Conservation (phyloP, 306 rosid genomes). For the Lathyrus sativus region DNA sequence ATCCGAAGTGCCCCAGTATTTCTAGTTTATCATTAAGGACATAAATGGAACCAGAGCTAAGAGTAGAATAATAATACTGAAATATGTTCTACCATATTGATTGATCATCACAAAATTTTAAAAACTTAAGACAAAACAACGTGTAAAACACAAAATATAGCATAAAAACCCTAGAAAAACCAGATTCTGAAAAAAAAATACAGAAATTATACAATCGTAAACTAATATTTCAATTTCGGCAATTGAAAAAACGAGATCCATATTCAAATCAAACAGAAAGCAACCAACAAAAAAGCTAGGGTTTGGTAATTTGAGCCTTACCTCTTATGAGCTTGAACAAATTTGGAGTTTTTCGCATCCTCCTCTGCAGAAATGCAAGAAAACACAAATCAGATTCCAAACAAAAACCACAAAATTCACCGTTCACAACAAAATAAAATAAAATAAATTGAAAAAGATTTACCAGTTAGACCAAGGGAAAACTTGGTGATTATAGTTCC, state of each 20-base stretch:
- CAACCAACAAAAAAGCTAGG: constrained; percentile 25
- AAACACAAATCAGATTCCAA: constrained; percentile 1
- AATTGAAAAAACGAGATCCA: neutral
- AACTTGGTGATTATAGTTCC: constrained; percentile 71
- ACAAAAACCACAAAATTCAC: constrained; percentile 22
- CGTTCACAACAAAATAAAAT: neutral
- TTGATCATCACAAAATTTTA: no score
- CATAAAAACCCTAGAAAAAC: neutral
- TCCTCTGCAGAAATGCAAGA: constrained; percentile 57
- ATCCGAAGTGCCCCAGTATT: no score
- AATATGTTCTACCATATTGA: no score
- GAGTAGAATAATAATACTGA: no score
- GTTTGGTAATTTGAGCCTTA: constrained; percentile 35
- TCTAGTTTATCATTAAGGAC: no score
- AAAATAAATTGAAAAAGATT: neutral
- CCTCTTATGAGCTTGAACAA: constrained; percentile 75
- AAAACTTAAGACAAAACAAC: no score
- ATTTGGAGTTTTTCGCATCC: constrained; percentile 74
- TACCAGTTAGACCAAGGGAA: constrained; percentile 72
- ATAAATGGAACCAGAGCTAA: no score
- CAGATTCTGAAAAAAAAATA: neutral
- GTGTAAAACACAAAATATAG: neutral
- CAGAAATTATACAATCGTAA: neutral
- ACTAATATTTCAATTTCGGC: neutral
- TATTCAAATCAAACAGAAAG: neutral